Percentiles rank a stretch among this genome's conserved stretches.
Evolutionary conservation across 2,329 filamentous ascomycete species (phyloP).

Genomic region (Lasiodiplodia theobromae): DNA sequence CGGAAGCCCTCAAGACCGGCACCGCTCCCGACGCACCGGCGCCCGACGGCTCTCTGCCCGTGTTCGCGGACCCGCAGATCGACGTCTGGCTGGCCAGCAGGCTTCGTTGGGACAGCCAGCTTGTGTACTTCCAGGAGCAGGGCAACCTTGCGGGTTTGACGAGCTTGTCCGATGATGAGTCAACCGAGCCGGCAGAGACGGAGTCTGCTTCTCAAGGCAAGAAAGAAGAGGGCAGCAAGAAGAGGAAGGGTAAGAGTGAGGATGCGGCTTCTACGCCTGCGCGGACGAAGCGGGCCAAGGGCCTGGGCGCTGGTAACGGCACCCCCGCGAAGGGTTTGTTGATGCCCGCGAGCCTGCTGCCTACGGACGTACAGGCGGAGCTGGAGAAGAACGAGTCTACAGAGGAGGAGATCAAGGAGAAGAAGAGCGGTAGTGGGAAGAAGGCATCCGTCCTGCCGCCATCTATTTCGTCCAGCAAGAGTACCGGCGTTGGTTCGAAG

Average conservation of each 20-base stretch:
- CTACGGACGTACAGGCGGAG: constrained; percentile 31
- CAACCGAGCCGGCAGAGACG: constrained; percentile 30
- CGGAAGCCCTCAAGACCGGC: constrained; percentile 36
- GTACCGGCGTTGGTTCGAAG: background rate
- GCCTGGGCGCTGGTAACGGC: constrained; percentile 46
- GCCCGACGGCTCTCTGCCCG: background rate
- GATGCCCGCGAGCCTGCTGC: constrained; percentile 35
- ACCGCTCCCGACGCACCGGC: constrained; percentile 9
- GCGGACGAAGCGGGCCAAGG: constrained; percentile 41
- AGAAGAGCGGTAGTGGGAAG: background rate
- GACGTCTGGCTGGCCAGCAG: constrained; percentile 28
- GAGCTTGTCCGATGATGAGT: constrained; percentile 20
- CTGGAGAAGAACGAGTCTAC: background rate
- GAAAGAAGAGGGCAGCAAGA: constrained; percentile 23
- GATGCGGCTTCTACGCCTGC: constrained; percentile 38
- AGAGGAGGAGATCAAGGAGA: background rate
- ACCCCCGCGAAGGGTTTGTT: constrained; percentile 47
- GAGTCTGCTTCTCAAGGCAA: constrained; percentile 3
- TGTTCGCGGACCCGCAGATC: constrained; percentile 11
- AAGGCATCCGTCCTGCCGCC: constrained; percentile 1
- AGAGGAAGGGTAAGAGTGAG: constrained; percentile 38
- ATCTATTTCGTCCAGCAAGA: background rate
- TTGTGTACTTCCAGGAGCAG: constrained; percentile 54
- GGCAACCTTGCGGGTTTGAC: constrained; percentile 5
- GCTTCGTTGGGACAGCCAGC: constrained; percentile 55